phyloP scores from a whole-genome alignment of 108 stramenopile genomes.

The Hondaea fermentalgiana region DNA sequence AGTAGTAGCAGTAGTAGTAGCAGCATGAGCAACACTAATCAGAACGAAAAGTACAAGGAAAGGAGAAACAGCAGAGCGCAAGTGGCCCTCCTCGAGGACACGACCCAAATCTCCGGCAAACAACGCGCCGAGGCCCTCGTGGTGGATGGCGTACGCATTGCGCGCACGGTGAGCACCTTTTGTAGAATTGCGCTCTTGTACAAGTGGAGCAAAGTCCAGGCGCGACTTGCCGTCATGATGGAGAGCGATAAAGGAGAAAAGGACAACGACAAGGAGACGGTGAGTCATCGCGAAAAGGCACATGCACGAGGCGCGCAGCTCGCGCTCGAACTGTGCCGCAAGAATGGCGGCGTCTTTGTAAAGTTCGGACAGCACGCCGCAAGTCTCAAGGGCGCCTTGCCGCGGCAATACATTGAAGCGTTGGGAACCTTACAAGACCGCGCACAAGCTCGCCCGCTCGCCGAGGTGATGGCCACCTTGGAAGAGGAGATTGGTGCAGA shows the following conservation, averaged over 20 bases:
- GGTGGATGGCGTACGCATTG: neutral
- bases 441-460: neutral
- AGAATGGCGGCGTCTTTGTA: neutral
- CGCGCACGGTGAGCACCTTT: neutral
- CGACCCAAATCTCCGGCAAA: no score
- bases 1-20: no score
- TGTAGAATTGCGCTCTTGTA: neutral
- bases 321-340: neutral
- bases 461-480: neutral
- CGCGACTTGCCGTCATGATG: neutral
- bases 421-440: neutral
- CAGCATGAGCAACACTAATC: no score
- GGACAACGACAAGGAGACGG: neutral
- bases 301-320: neutral
- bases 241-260: neutral
- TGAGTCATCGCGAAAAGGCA: neutral
- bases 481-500: neutral
- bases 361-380: neutral
- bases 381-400: neutral
- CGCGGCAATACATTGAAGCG: neutral
- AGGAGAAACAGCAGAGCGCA: no score
- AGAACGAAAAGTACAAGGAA: no score
- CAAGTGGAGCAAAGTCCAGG: neutral
- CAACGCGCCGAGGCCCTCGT: no score
- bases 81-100: no score